A percentile compares a stretch with the other conserved stretches of the same genome.
Evolutionary conservation across 2,329 filamentous ascomycete species (phyloP).

Genomic region (Curvularia spicifera): DNA sequence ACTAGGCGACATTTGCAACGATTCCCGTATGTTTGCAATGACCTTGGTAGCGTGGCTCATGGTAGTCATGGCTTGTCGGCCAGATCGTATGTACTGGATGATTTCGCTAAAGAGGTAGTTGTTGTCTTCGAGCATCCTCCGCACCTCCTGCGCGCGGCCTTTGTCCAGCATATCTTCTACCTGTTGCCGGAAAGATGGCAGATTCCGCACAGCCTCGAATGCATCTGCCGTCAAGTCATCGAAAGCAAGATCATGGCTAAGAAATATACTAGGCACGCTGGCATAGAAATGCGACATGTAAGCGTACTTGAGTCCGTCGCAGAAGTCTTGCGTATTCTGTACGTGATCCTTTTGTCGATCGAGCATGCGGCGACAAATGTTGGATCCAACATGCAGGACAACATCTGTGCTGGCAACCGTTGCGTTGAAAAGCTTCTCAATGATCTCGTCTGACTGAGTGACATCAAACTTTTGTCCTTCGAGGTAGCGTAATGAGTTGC

Average conservation of each 20-base stretch:
- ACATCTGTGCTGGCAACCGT: slow-evolving; percentile 66
- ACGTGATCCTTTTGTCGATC: slow-evolving; percentile 79
- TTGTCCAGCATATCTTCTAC: slow-evolving; percentile 51
- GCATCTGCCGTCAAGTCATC: slow-evolving; percentile 64
- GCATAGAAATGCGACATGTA: slow-evolving; percentile 89
- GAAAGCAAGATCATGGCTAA: slow-evolving; percentile 49
- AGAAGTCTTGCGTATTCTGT: slow-evolving; percentile 75
- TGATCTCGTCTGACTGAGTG: slow-evolving; percentile 71
- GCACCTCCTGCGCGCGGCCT: slow-evolving; percentile 52
- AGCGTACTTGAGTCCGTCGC: slow-evolving; percentile 74
- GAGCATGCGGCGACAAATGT: slow-evolving; percentile 67
- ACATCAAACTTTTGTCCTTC: slow-evolving; percentile 78
- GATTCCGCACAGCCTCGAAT: slow-evolving; percentile 69
- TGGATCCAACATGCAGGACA: slow-evolving; percentile 68
- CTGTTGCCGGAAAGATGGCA: slow-evolving; percentile 66
- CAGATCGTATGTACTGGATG: slow-evolving; percentile 41
- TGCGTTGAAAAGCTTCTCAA: slow-evolving; percentile 73
- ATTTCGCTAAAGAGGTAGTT: slow-evolving; percentile 59
- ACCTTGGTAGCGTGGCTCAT: slow-evolving; percentile 50
- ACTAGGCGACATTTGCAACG: slow-evolving; percentile 45
- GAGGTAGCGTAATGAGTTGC: slow-evolving; percentile 70
- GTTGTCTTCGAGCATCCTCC: slow-evolving; percentile 66
- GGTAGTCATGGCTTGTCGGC: slow-evolving; percentile 49
- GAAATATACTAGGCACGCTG: slow-evolving; percentile 73
- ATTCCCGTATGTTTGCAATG: slow-evolving; percentile 47